These are phyloP conservation scores for Suillus brevipes DNA, from an alignment of 768 basidiomycete species.

Conservation along the genomic window DNA sequence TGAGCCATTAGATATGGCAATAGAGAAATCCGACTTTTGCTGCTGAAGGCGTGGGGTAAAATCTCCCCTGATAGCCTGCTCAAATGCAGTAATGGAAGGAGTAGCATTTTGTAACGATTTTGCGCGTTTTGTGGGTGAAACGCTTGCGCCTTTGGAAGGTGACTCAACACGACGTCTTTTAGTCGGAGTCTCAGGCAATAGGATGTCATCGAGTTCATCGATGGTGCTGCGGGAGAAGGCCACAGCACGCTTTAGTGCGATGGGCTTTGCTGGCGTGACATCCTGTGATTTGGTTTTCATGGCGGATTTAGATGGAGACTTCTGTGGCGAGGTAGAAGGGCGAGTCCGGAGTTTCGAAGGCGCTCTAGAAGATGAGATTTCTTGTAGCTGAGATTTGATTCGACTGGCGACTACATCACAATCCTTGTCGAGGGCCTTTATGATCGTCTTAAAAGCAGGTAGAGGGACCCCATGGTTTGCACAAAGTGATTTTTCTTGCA, in stretches of 20 bases:
- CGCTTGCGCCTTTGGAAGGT: conserved; percentile 18
- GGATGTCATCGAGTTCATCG: conserved; percentile 18
- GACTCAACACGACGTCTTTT: conserved; percentile 40
- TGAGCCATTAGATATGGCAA: not conserved
- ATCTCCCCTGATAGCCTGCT: conserved; percentile 17
- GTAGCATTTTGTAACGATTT: not conserved
- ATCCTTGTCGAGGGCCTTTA: conserved; percentile 22
- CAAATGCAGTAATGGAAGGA: conserved; percentile 18
- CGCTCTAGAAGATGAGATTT: not conserved
- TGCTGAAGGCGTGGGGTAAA: not conserved
- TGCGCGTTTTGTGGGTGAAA: conserved; percentile 14
- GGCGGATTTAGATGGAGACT: conserved; percentile 21
- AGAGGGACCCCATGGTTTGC: conserved; percentile 17
- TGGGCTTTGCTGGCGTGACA: conserved; percentile 30
- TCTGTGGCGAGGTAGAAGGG: conserved; percentile 16
- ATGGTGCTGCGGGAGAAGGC: conserved; percentile 15
- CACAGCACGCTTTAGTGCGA: conserved; percentile 39
- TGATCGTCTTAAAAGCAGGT: conserved; percentile 21
- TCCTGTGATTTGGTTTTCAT: conserved; percentile 17
- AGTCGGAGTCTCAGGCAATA: conserved; percentile 42
- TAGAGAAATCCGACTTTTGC: not conserved
- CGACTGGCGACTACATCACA: conserved; percentile 27
- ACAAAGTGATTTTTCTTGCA: conserved; percentile 23
- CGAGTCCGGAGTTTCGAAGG: not conserved
- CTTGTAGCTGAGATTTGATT: conserved; percentile 18